Evolutionary conservation across 73 alveolate species (phyloP).

Genomic region (Breviolum minutum): DNA sequence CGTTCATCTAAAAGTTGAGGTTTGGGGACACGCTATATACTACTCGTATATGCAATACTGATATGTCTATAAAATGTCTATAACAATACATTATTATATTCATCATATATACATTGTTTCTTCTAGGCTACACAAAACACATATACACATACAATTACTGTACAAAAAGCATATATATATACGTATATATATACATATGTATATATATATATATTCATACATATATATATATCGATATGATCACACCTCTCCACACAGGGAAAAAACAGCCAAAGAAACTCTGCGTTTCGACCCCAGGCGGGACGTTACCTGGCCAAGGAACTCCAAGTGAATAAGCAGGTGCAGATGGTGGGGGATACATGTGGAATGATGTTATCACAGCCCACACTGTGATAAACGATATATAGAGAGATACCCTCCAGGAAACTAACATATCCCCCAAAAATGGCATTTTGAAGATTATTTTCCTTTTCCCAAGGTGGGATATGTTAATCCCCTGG

Average conservation of each 20-base stretch:
- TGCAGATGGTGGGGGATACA: not conserved
- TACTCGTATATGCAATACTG: no score
- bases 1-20: no score
- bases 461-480: not conserved
- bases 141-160: not conserved
- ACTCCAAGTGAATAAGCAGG: slow-evolving; percentile 24
- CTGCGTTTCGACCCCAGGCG: not conserved
- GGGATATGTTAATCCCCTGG: no score
- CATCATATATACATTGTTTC: no score
- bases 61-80: no score
- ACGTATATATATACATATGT: not conserved
- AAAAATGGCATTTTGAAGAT: not conserved
- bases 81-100: no score
- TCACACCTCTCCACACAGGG: not conserved
- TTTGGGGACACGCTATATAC: no score
- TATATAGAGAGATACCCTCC: not conserved
- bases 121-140: no score
- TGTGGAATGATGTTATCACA: not conserved
- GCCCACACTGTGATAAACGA: no score
- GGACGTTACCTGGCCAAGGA: slow-evolving; percentile 26
- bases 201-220: not conserved
- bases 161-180: not conserved
- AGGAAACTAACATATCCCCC: not conserved
- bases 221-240: not conserved
- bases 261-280: not conserved